A percentile compares a stretch with the other conserved stretches of the same genome.
phyloP scores from a whole-genome alignment of 2,329 filamentous ascomycete species.

The Purpureocillium lavendulum region DNA sequence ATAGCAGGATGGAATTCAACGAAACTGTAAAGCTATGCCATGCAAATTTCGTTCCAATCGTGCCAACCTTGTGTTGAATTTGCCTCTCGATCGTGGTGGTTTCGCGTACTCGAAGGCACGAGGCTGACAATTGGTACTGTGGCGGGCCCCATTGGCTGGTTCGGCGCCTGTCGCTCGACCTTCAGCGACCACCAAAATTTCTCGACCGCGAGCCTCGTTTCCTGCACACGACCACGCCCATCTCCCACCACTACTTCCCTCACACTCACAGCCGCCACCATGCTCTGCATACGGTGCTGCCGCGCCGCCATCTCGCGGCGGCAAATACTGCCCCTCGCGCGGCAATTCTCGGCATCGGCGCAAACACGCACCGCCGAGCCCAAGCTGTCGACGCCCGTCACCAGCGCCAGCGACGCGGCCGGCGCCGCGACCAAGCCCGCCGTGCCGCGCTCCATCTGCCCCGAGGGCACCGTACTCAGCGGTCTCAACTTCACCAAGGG shows the following conservation, averaged over 20 bases:
- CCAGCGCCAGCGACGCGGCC: slow-evolving; percentile 20
- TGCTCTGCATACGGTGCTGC: slow-evolving; percentile 41
- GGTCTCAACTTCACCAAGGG: slow-evolving; percentile 75
- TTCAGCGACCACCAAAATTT: slow-evolving; percentile 5
- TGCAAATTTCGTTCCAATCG: not conserved
- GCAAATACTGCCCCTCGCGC: slow-evolving; percentile 17
- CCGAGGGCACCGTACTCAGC: slow-evolving; percentile 60
- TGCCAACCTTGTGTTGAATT: not conserved
- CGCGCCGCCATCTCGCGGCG: slow-evolving; percentile 28
- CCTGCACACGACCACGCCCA: slow-evolving; percentile 2
- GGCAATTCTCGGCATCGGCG: slow-evolving; percentile 32
- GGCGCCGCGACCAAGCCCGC: slow-evolving; percentile 22
- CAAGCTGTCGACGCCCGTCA: slow-evolving; percentile 25
- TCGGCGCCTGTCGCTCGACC: too few relatives aligned
- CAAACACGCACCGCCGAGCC: slow-evolving; percentile 27
- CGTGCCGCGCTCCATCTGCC: slow-evolving; percentile 41
- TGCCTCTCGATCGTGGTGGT: not conserved
- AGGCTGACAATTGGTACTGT: slow-evolving; percentile 2
- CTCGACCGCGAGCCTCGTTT: slow-evolving; percentile 4
- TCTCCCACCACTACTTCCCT: slow-evolving; percentile 4
- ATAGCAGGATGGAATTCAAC: slow-evolving; percentile 21
- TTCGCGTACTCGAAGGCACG: not conserved
- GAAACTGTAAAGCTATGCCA: slow-evolving; percentile 1
- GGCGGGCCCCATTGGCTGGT: slow-evolving; percentile 5
- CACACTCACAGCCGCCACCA: slow-evolving; percentile 12